phyloP scores from a whole-genome alignment of 176 grass and related monocot genomes.

The Microstegium vimineum region DNA sequence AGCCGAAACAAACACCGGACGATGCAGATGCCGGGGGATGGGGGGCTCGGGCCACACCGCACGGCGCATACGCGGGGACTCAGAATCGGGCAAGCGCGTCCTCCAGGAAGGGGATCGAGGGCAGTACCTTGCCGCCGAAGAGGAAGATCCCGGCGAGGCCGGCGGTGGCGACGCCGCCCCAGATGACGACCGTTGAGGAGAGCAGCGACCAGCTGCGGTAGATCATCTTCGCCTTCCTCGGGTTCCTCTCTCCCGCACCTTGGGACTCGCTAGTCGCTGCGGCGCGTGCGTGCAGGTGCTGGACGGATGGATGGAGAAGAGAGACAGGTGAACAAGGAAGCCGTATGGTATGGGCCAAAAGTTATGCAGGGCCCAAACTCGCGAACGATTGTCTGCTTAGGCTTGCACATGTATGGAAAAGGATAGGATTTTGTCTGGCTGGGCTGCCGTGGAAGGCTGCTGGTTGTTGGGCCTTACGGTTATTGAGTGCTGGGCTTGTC shows the following conservation, averaged over 20 bases:
- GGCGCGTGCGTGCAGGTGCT: neutral
- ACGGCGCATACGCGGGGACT: neutral
- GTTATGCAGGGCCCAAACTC: no score
- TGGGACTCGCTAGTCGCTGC: neutral
- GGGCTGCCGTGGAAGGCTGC: no score
- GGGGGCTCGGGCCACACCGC: no score
- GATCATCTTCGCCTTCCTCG: slow-evolving; percentile 43
- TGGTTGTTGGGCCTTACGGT: no score
- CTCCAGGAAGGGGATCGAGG: neutral
- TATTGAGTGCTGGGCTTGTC: no score
- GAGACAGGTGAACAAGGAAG: neutral
- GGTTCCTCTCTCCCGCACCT: neutral
- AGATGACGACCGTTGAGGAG: slow-evolving; percentile 67
- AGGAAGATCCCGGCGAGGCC: slow-evolving; percentile 65
- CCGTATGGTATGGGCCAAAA: neutral
- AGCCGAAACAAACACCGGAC: neutral
- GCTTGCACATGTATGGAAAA: no score
- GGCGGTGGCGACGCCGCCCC: slow-evolving; percentile 66
- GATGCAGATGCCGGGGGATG: no score
- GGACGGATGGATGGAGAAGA: neutral
- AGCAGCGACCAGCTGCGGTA: slow-evolving; percentile 89
- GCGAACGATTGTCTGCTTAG: no score
- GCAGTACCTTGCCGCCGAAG: slow-evolving; percentile 63
- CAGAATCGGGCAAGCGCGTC: no score
- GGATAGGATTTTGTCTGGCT: no score